phyloP scores from a whole-genome alignment of 306 rosid species.

The Mimosa bimucronata region DNA sequence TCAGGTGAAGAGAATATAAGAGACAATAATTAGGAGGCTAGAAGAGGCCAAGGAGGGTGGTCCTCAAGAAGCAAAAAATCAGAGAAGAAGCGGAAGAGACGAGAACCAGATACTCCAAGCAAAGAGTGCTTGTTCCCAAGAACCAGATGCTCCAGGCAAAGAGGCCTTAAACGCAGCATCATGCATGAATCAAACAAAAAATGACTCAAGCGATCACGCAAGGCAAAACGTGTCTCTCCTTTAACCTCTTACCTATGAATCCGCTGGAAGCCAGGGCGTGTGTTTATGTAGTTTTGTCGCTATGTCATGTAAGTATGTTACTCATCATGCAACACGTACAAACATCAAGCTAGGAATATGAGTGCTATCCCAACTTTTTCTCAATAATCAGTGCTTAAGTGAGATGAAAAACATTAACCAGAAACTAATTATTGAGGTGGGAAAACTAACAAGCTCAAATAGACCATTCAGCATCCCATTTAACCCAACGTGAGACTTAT shows the following conservation, averaged over 20 bases:
- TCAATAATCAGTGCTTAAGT: no score
- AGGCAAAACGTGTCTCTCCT: slow-evolving; percentile 19
- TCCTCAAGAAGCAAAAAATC: slow-evolving; percentile 35
- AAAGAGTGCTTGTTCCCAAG: neutral
- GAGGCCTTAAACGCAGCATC: slow-evolving; percentile 4
- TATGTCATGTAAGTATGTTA: neutral
- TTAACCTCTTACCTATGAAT: neutral
- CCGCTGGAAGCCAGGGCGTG: slow-evolving; percentile 8
- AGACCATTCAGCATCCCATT: no score
- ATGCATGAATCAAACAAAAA: neutral
- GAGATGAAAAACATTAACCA: no score
- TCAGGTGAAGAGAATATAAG: neutral
- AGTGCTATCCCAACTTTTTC: neutral
- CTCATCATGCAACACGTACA: neutral
- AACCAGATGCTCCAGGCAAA: neutral
- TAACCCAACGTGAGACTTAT: no score
- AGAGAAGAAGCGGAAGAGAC: slow-evolving; percentile 16
- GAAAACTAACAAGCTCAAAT: no score
- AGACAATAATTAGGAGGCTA: neutral
- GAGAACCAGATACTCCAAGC: slow-evolving; percentile 11
- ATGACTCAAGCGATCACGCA: neutral
- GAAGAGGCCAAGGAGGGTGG: slow-evolving; percentile 5
- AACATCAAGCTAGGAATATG: neutral
- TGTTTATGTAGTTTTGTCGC: neutral
- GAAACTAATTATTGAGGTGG: no score